Base-by-base conservation (phyloP, 192 early-diverging fungal genomes). In the Podila verticillata region DNA sequence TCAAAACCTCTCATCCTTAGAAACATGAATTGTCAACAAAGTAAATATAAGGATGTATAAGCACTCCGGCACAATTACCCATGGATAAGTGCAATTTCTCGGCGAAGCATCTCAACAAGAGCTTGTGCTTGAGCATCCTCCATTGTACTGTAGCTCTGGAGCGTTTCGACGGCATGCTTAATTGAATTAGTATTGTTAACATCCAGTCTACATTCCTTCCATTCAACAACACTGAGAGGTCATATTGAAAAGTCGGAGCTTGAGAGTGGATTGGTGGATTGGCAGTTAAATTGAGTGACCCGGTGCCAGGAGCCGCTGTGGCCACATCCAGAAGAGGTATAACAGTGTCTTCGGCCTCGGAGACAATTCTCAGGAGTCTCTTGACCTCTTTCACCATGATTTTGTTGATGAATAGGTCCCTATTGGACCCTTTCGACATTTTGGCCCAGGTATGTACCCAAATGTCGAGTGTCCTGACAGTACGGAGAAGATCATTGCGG, bases 41-140 rank as follows among this genome's bases (percentile, higher is more conserved):
- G 32, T 34, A 24, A 3, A 47, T 3, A 64, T 63, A 57, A n/a
- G 32, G 12, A 13, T 19, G 12, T n/a, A 48, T 48, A 62, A 48
- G 26, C 30, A 39, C 9, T 51, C 22, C 24, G 32, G 62, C 61
- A 31, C 10, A 26, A 54, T 36, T 70, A 72, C 79, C 89, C 90
- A 69, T 89, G 87, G 66, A 91, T 89, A 3, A 87, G 68, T 1
- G 85, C 82, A n/a, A 91, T 62, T 72, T 88, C 87, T 31, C 72
- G 70, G 9, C 70, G 68, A 13, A 91, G 57, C 2, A 85, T 86
- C 13, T 83, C 64, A 9, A 87, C 77, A 17, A 91, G 70, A 9
- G 89, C 85, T 3, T 57, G 30, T 1, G 82, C 73, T 70, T 91
- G 90, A 4, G 82, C 83, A 10, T 75, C 80, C 54, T 91, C 90